These are phyloP conservation scores for Triangularia verruculosa DNA, from an alignment of 2,329 filamentous ascomycete species.

Conservation along the genomic window DNA sequence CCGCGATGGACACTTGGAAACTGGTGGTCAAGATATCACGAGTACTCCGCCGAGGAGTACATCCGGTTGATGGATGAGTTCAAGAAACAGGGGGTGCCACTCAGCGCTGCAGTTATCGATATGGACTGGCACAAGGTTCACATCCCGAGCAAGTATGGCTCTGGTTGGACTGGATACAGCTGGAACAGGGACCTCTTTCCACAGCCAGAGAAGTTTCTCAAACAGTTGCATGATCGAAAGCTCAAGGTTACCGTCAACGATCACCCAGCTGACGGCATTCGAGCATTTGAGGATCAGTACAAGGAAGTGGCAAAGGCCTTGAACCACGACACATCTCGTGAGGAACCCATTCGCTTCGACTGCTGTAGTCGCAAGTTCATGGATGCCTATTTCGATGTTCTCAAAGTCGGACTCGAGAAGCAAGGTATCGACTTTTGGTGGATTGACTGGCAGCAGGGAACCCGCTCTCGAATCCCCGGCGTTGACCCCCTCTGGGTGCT, in stretches of 20 bases:
- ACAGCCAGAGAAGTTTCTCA: conserved; percentile 50
- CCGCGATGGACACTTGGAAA: conserved; percentile 52
- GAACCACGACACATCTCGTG: conserved; percentile 47
- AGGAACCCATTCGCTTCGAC: conserved; percentile 55
- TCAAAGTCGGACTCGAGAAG: conserved; percentile 54
- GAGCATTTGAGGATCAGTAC: conserved; percentile 56
- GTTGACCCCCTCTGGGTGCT: conserved; percentile 63
- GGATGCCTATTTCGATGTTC: conserved; percentile 55
- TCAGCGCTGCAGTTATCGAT: conserved; percentile 59
- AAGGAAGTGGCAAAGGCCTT: conserved; percentile 51
- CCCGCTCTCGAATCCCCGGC: conserved; percentile 51
- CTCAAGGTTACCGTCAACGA: conserved; percentile 59
- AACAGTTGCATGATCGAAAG: conserved; percentile 48
- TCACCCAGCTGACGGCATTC: conserved; percentile 59
- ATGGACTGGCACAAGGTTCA: conserved; percentile 65
- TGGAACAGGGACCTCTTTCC: conserved; percentile 60
- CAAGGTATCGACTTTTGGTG: conserved; percentile 63
- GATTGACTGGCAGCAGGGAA: conserved; percentile 66
- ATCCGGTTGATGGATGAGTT: conserved; percentile 57
- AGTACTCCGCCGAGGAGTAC: conserved; percentile 55
- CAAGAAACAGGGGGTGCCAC: conserved; percentile 46
- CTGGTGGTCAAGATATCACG: conserved; percentile 64
- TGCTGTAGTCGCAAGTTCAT: conserved; percentile 52
- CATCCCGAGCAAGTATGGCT: conserved; percentile 35
- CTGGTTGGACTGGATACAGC: conserved; percentile 61